Evolutionary conservation across 2,329 filamentous ascomycete genomes (phyloP).

Genomic region (Malbranchea cinnamomea): DNA sequence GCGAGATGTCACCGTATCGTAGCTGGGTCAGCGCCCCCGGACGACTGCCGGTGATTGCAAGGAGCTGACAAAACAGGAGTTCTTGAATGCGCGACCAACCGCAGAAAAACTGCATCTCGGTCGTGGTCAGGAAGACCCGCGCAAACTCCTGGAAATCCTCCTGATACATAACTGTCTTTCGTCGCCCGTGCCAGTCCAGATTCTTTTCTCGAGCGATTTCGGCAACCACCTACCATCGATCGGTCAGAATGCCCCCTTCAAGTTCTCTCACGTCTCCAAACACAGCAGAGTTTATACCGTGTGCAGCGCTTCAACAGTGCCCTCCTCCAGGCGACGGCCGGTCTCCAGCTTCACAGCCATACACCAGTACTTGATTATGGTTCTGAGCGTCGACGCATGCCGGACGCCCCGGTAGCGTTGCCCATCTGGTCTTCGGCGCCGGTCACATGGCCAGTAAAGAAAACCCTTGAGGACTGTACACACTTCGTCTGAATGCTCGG

Average conservation of each 20-base stretch:
- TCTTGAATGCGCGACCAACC: slow-evolving; percentile 16
- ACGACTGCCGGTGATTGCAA: slow-evolving; percentile 15
- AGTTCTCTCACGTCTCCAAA: slow-evolving; percentile 2
- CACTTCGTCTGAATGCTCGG: too few species aligned
- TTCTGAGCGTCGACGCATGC: too few species aligned
- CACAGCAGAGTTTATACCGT: too few species aligned
- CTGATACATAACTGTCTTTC: slow-evolving; percentile 19
- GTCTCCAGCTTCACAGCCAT: too few species aligned
- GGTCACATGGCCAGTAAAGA: too few species aligned
- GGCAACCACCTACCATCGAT: slow-evolving; percentile 14
- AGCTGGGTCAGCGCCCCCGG: slow-evolving; percentile 12
- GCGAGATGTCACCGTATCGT: slow-evolving; percentile 13
- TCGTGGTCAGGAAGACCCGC: slow-evolving; percentile 16
- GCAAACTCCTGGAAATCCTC: slow-evolving; percentile 20
- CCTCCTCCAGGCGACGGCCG: too few species aligned
- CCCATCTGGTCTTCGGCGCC: too few species aligned
- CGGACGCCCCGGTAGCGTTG: too few species aligned
- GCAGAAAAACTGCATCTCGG: slow-evolving; percentile 17
- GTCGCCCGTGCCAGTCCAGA: slow-evolving; percentile 10
- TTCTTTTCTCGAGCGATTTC: slow-evolving; percentile 15
- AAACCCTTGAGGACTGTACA: too few species aligned
- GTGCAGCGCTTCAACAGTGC: too few species aligned
- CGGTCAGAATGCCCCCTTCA: slow-evolving; percentile 3
- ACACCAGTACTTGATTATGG: too few species aligned
- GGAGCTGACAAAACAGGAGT: slow-evolving; percentile 16